Percentiles rank a stretch among this genome's conserved stretches.
phyloP scores from a whole-genome alignment of 75 land plant genomes.

The Cupressus sempervirens region DNA sequence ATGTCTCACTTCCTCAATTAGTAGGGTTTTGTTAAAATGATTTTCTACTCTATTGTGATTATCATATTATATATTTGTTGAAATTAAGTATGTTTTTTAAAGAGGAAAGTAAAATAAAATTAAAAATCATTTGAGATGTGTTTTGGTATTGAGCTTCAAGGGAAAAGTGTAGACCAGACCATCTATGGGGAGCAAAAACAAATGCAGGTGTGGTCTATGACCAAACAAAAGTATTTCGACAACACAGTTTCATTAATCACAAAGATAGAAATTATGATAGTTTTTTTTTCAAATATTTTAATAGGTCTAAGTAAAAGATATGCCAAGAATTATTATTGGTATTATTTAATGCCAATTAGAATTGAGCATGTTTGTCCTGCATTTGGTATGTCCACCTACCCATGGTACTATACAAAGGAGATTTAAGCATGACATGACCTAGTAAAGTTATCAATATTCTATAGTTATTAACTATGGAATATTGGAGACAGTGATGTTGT shows the following conservation, averaged over 20 bases:
- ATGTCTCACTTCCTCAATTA: background rate
- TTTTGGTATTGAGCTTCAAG: background rate
- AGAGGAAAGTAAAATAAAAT: background rate
- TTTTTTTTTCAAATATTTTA: background rate
- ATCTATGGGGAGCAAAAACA: background rate
- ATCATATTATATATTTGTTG: background rate
- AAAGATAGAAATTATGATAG: background rate
- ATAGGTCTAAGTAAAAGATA: background rate
- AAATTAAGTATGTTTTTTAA: background rate
- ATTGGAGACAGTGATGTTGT: background rate
- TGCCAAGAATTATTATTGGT: background rate
- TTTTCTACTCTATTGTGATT: background rate
- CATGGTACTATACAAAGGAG: background rate
- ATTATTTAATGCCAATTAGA: background rate
- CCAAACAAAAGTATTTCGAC: background rate
- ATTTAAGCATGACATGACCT: background rate
- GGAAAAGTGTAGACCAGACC: background rate
- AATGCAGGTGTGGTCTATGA: background rate
- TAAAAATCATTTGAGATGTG: background rate
- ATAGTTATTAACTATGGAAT: background rate
- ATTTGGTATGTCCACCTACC: background rate
- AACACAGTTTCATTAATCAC: background rate
- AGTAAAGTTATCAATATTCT: background rate
- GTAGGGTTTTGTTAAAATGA: background rate
- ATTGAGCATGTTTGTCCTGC: background rate